phyloP scores from a whole-genome alignment of 2,329 filamentous ascomycete genomes.

The Monosporascus sp. region DNA sequence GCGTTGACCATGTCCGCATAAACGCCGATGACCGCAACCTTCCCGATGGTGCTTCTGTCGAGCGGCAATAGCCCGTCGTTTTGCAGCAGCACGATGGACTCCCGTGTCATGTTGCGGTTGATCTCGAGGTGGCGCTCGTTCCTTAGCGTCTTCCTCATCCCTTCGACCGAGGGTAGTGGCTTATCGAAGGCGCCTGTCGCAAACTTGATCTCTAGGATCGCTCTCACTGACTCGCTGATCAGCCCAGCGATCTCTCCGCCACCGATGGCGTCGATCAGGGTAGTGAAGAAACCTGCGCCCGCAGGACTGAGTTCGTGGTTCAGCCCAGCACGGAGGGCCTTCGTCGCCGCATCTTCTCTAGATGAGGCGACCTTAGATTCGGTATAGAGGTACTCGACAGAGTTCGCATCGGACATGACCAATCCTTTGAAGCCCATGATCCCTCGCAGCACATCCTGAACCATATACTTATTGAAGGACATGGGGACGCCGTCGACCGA shows the following conservation, averaged over 20 bases:
- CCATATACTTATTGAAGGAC: constrained; percentile 27
- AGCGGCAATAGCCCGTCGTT: constrained; percentile 13
- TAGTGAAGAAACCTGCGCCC: constrained; percentile 17
- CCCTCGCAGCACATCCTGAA: constrained; percentile 19
- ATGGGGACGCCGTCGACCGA: constrained; percentile 27
- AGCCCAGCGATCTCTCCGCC: constrained; percentile 16
- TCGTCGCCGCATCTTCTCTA: constrained; percentile 18
- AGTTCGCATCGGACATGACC: constrained; percentile 29
- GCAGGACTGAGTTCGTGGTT: constrained; percentile 24
- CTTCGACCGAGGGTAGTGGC: constrained; percentile 14
- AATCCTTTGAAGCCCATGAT: constrained; percentile 28
- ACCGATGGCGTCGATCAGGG: constrained; percentile 13
- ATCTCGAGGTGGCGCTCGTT: constrained; percentile 8
- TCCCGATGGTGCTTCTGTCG: not conserved
- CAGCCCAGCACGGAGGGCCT: constrained; percentile 22
- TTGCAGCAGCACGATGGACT: constrained; percentile 16
- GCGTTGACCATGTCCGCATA: constrained; percentile 13
- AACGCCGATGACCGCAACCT: constrained; percentile 13
- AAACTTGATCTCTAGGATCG: constrained; percentile 26
- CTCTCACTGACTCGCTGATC: constrained; percentile 20
- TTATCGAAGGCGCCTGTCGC: constrained; percentile 11
- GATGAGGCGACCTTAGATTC: constrained; percentile 24
- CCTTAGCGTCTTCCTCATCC: constrained; percentile 7
- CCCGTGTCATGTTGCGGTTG: constrained; percentile 14
- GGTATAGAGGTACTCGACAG: constrained; percentile 22